Evolutionary conservation across 2,329 filamentous ascomycete species (phyloP), one percentile per base, ranked within the genome.

Genomic region (Cytospora schulzeri): DNA sequence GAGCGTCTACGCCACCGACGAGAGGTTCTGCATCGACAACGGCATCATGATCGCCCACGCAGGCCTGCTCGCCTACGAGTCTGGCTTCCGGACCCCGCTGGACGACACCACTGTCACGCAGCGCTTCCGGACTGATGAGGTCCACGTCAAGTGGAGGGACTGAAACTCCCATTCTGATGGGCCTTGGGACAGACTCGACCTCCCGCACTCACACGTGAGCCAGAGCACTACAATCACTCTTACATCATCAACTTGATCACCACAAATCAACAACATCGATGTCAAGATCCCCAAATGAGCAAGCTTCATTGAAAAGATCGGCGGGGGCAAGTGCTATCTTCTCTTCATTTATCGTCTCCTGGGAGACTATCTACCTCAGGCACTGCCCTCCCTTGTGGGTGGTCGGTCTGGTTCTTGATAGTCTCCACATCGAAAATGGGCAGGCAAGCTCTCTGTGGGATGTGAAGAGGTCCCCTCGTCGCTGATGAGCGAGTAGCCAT

Each of bases 21-120:
- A 99, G 81, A 84, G 95, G 54, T 99, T 97, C 76, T 99, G 95
- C 76, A 99, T 99, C 71, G 95, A 99, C 77, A 99, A 99, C 72
- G 95, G 95, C 57, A 98, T 99, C 74, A 99, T 99, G 95, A 99
- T 99, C 79, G 95, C 95, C 1, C 94, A 99, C 76, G 95, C 95
- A 2, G 95, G 95, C 2, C 78, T 99, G 71, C 76, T 97, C 72
- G 93, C 93, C 1, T 95, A 91, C 75, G 83, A 88, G 76, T 93
- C 88, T 19, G 94, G 94, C 1, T 93, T 92, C 73, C 83, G 79
- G 66, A 97, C 93, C 1, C 79, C 84, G 9, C 75, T 98, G 55
- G 88, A 89, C 68, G 91, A 97, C 53, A 94, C 90, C 70, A 92
- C 90, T 15, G 97, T 90, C 76, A 94, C 91, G 17, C 91, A 94